These are phyloP conservation scores for Colletotrichum sidae DNA, from an alignment of 2,329 filamentous ascomycete species.

Conservation along the genomic window DNA sequence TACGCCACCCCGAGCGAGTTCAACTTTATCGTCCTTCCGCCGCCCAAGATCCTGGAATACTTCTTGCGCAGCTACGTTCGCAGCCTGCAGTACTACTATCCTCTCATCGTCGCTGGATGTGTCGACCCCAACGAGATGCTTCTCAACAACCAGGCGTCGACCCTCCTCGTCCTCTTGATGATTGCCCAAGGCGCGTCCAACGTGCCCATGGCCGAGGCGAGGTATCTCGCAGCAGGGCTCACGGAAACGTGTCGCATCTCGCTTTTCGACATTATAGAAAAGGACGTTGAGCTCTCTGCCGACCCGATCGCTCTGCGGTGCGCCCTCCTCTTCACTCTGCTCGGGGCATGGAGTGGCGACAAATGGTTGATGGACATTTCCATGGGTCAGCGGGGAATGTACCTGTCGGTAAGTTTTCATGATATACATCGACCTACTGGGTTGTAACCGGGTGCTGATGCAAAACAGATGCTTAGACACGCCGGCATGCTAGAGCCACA, in stretches of 20 bases:
- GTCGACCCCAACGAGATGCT: constrained; percentile 77
- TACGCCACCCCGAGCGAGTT: constrained; percentile 63
- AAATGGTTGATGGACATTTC: constrained; percentile 84
- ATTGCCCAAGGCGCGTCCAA: constrained; percentile 77
- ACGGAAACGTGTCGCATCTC: constrained; percentile 79
- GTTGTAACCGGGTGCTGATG: neutral
- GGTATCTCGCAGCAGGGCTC: constrained; percentile 73
- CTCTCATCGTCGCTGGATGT: constrained; percentile 68
- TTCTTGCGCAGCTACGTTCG: constrained; percentile 75
- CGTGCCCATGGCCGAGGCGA: constrained; percentile 73
- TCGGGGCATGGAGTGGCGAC: constrained; percentile 79
- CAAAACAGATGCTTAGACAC: constrained; percentile 72
- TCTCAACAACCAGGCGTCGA: constrained; percentile 73
- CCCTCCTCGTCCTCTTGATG: constrained; percentile 76
- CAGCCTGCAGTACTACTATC: constrained; percentile 74
- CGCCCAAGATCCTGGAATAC: constrained; percentile 73
- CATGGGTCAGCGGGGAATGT: constrained; percentile 80
- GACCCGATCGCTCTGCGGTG: constrained; percentile 74
- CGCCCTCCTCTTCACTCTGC: constrained; percentile 74
- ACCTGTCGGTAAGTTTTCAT: constrained; percentile 66
- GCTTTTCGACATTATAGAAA: constrained; percentile 78
- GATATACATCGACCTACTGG: neutral
- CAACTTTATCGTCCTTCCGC: constrained; percentile 74
- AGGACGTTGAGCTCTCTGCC: constrained; percentile 75
- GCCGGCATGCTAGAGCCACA: constrained; percentile 73